Evolutionary conservation across 108 stramenopile species (phyloP).

Genomic region (Nannochloropsis gaditana): DNA sequence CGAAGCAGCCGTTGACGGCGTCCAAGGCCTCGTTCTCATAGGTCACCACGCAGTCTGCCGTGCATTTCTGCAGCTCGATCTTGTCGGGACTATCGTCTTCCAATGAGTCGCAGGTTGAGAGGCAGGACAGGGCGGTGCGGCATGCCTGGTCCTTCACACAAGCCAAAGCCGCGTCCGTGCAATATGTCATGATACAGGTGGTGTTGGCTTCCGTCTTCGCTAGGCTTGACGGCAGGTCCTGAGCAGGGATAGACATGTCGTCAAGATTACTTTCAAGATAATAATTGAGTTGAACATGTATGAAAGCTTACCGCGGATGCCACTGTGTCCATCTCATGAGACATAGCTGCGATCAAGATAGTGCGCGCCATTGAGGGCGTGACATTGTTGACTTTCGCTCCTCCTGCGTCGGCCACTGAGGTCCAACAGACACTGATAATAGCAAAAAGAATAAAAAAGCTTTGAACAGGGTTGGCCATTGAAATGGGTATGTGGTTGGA

Average conservation of each 20-base stretch:
- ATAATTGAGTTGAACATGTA: not conserved
- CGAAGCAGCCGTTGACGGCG: not conserved
- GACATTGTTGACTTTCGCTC: not conserved
- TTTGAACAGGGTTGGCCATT: too few relatives aligned
- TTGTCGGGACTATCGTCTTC: not conserved
- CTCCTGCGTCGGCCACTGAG: not conserved
- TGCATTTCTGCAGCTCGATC: conserved; percentile 6
- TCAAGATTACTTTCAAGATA: not conserved
- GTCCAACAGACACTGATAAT: too few relatives aligned
- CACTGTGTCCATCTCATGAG: not conserved
- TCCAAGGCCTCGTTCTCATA: not conserved
- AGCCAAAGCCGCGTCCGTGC: not conserved
- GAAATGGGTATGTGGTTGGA: too few relatives aligned
- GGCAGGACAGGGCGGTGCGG: not conserved
- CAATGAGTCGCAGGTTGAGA: not conserved
- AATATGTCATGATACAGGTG: not conserved
- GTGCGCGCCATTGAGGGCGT: not conserved
- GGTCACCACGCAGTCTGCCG: not conserved
- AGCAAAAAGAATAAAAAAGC: too few relatives aligned
- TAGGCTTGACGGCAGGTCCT: not conserved
- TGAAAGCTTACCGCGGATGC: conserved; percentile 17
- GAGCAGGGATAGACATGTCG: not conserved
- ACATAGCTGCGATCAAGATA: not conserved
- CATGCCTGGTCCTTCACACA: not conserved
- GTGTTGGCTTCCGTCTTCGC: not conserved